phyloP scores from a whole-genome alignment of 768 basidiomycete species.

The Macrolepiota albuminosa region DNA sequence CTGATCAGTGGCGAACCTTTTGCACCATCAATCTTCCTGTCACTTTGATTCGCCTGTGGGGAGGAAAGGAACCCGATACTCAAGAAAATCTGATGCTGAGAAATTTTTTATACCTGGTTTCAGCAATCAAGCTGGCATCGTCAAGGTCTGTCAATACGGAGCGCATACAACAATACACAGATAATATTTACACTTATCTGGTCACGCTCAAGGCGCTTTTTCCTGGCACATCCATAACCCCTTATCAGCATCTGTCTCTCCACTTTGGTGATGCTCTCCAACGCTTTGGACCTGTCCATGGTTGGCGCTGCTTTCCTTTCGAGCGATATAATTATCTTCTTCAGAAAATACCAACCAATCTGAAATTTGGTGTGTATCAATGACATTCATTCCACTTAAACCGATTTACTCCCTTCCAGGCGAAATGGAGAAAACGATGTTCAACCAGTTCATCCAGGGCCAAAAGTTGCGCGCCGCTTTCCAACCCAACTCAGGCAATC shows the following conservation, averaged over 20 bases:
- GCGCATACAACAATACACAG: constrained; percentile 21
- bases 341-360: constrained; percentile 25
- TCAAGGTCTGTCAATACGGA: constrained; percentile 16
- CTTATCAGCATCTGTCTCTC: constrained; percentile 38
- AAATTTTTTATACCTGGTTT: constrained; percentile 32
- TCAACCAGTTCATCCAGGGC: constrained; percentile 17
- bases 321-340: constrained; percentile 30
- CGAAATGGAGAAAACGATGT: constrained; percentile 24
- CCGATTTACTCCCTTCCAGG: constrained; percentile 11
- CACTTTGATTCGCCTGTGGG: constrained; percentile 33
- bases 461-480: constrained; percentile 20
- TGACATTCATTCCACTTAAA: not conserved
- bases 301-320: constrained; percentile 31
- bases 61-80: constrained; percentile 2
- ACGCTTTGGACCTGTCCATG: constrained; percentile 31
- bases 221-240: constrained; percentile 20
- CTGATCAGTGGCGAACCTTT: constrained; percentile 32
- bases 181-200: constrained; percentile 28
- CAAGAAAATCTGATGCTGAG: constrained; percentile 20
- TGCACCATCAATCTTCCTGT: constrained; percentile 30
- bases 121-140: constrained; percentile 27
- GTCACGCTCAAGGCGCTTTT: constrained; percentile 23
- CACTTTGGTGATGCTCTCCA: too few relatives aligned
- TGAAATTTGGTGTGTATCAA: constrained; percentile 21
- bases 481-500: not conserved